phyloP scores from a whole-genome alignment of 2,329 filamentous ascomycete species.

The Fusarium burgessii region DNA sequence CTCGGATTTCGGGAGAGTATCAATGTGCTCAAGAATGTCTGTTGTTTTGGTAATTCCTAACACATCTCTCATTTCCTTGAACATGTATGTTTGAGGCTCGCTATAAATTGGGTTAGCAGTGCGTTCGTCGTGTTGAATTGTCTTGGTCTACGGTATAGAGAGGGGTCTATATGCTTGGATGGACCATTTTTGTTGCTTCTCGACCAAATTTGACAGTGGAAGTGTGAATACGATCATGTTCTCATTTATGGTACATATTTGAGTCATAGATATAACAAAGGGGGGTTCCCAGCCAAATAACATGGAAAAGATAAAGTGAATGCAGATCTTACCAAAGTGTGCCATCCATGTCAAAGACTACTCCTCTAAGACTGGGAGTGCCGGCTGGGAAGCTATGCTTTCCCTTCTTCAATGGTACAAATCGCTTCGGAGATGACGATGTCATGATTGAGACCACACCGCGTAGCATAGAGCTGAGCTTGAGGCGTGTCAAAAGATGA shows the following conservation, averaged over 20 bases:
- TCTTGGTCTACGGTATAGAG: not conserved
- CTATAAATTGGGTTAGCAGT: slow-evolving; percentile 57
- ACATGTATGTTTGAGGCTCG: slow-evolving; percentile 96
- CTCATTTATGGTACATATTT: slow-evolving; percentile 24
- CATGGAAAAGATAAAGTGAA: not conserved
- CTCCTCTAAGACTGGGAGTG: slow-evolving; percentile 64
- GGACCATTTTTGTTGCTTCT: not conserved
- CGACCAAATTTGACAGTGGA: not conserved
- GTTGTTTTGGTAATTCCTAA: slow-evolving; percentile 77
- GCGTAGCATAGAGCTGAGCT: slow-evolving; percentile 38
- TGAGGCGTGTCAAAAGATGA: not conserved
- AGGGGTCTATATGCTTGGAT: not conserved
- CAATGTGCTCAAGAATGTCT: slow-evolving; percentile 93
- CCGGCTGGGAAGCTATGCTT: slow-evolving; percentile 46
- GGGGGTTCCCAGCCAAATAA: not conserved
- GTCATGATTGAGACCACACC: slow-evolving; percentile 58
- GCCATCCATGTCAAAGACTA: slow-evolving; percentile 94
- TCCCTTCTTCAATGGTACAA: slow-evolving; percentile 66
- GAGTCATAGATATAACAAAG: not conserved
- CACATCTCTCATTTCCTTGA: slow-evolving; percentile 82
- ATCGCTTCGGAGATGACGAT: slow-evolving; percentile 57
- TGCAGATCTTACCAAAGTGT: slow-evolving; percentile 80
- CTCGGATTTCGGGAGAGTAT: slow-evolving; percentile 71
- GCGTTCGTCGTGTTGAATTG: not conserved
- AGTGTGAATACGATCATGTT: not conserved